Conservation (phyloP, 257 asterid species). For the Verbascum thapsus region DNA sequence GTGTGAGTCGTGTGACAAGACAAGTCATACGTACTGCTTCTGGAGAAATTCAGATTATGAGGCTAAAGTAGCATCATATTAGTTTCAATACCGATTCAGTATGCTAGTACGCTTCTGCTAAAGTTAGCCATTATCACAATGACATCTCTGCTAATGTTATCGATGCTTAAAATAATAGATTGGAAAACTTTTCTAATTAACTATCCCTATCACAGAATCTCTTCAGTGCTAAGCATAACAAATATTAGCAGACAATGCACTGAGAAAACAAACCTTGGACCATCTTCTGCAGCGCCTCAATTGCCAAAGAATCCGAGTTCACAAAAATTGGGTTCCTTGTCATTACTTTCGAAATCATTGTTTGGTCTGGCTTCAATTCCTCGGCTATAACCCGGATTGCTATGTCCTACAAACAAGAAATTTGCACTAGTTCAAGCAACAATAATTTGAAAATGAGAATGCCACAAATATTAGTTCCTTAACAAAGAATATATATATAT, state of each 20-base stretch:
- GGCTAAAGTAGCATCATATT: not conserved
- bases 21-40: not conserved
- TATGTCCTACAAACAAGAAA: conserved; percentile 62
- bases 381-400: conserved; percentile 93
- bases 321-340: conserved; percentile 94
- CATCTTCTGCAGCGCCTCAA: conserved; percentile 98
- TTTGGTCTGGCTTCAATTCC: conserved; percentile 87
- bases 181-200: conserved; percentile 17
- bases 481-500: no score
- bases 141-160: not conserved
- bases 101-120: conserved; percentile 10
- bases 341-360: conserved; percentile 84
- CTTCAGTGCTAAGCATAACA: conserved; percentile 4
- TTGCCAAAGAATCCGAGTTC: conserved; percentile 81
- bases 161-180: conserved; percentile 15
- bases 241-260: conserved; percentile 11
- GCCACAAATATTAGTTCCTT: conserved; percentile 7
- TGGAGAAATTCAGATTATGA: not conserved
- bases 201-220: not conserved
- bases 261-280: conserved; percentile 71
- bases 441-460: conserved; percentile 12
- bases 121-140: conserved; percentile 12
- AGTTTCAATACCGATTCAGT: not conserved
- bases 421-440: conserved; percentile 15
- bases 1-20: conserved; percentile 1